Base-by-base conservation (phyloP, 2,329 filamentous ascomycete species). In the Chrysoporthe austroafricana region DNA sequence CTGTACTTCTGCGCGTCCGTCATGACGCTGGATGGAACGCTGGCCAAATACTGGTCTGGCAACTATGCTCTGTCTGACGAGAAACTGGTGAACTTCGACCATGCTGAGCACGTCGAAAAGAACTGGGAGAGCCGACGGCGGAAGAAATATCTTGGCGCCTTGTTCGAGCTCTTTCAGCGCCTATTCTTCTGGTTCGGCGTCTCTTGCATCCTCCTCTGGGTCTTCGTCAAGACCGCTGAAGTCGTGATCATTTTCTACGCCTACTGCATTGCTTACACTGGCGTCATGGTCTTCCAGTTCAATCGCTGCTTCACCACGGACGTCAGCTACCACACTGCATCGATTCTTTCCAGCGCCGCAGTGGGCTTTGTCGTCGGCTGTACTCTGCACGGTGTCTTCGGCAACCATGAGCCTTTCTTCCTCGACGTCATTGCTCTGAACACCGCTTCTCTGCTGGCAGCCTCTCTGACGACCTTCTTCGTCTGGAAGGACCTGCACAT, bases 221-320 rank as follows among this genome's bases (percentile, higher is more conserved):
- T 76, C 1, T 73, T 79, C n/a, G 77, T 78, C 1, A 72, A 75
- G 9, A 73, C 74, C 60, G 26, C 62, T 1, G 61, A 75, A n/a
- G 76, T 76, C 11, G 73, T 76, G n/a, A 71, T 74, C 43, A 69
- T 78, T 5, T 80, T 79, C 66, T 78, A 76, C 61, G 70, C 73
- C 32, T 80, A 80, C 67, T 70, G 74, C 46, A 69, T 77, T 18
- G 78, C 77, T 0, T 80, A 80, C 70, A 75, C 76, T 0, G 73
- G 75, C 13, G 77, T 79, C 62, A 74, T 80, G 61, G 43, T 79
- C 26, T 79, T 80, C 70, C 78, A 80, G 73, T 79, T 79, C 73
- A 80, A 80, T 69, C 75, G 78, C 7, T 79, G 78, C 68, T 80
- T 80, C 71, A 79, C 78, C 16, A 78, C 73, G 1, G 76, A 78